Evolutionary conservation across 345 rosid genomes (phyloP).

Genomic region (Syzygium aromaticum): DNA sequence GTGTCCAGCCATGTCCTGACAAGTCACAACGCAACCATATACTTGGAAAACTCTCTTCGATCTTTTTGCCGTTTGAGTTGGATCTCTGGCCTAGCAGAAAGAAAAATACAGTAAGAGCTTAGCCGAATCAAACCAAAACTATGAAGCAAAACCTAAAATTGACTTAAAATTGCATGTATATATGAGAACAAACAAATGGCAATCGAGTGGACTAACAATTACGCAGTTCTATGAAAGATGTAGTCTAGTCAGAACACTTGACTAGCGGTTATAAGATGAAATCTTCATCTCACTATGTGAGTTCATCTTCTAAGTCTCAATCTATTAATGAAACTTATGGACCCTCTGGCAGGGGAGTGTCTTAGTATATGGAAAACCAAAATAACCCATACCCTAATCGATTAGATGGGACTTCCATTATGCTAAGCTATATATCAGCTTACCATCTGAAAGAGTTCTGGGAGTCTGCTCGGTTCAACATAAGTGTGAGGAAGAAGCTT

Average conservation of each 20-base stretch:
- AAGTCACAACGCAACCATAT: slow-evolving; percentile 74
- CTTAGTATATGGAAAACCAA: neutral
- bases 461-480: slow-evolving; percentile 68
- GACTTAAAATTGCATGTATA: neutral
- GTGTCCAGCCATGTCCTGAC: slow-evolving; percentile 76
- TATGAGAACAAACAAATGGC: neutral
- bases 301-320: neutral
- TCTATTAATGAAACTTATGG: neutral
- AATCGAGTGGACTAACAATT: neutral
- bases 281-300: neutral
- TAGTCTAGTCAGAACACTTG: neutral
- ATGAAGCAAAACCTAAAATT: neutral
- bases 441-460: slow-evolving; percentile 59
- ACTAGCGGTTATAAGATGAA: neutral
- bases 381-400: neutral
- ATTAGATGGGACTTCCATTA: neutral
- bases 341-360: neutral
- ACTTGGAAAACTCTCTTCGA: slow-evolving; percentile 71
- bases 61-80: slow-evolving; percentile 12
- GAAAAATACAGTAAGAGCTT: neutral
- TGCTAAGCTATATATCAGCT: neutral
- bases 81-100: slow-evolving; percentile 31
- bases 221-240: neutral
- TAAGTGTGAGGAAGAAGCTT: slow-evolving; percentile 91
- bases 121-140: neutral